Base-by-base conservation (phyloP, 73 alveolate genomes). In the Diophrys sp. region DNA sequence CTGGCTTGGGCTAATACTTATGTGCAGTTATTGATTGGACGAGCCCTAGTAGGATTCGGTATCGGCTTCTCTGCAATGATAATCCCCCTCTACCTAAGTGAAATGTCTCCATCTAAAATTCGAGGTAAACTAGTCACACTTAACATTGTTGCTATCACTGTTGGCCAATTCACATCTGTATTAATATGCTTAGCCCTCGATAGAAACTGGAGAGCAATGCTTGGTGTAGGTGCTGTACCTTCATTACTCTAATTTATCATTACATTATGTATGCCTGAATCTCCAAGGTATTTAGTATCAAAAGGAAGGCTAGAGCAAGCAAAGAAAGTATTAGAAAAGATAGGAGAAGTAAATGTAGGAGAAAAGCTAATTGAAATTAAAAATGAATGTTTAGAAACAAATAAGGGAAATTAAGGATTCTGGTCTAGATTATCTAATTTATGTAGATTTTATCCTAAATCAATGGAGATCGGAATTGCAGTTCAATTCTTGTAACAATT, bases 31-130 rank as follows among this genome's bases (percentile, higher is more conserved):
- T 54, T 87, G 14, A 1, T 83, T 0, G 95, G 95, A 25, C 34
- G 95, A 83, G 31, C 83, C 33, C 26, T 87, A 11, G 83, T 87
- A 5, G 95, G 95, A 14, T 70, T 84, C 5, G 94, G 94, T 0
- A 82, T 87, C 0, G 94, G 94, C 30, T 26, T 81, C 1, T 90
- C 90, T 5, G 87, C 94, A 1, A 81, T 81, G 88, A 81, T 82
- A 8, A 87, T 87, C 14, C 94, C 94, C 1, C 68, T 87, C 57
- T 87, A 87, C 33, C 79, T 87, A 67, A 73, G 88, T 18, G 94
- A 87, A 79, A 27, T 67, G 0, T 55, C 88, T 25, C 94, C 94
- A 0, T 31, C 75, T 23, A 30, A 62, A 67, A 54, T 82, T 27
- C 31, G 94, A 33, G 94, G 94, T 8, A 56, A 71, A 14, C 33